Percentiles rank a stretch among this genome's conserved stretches.
phyloP scores from a whole-genome alignment of 2,329 filamentous ascomycete genomes.

The Coniochaeta sp. region DNA sequence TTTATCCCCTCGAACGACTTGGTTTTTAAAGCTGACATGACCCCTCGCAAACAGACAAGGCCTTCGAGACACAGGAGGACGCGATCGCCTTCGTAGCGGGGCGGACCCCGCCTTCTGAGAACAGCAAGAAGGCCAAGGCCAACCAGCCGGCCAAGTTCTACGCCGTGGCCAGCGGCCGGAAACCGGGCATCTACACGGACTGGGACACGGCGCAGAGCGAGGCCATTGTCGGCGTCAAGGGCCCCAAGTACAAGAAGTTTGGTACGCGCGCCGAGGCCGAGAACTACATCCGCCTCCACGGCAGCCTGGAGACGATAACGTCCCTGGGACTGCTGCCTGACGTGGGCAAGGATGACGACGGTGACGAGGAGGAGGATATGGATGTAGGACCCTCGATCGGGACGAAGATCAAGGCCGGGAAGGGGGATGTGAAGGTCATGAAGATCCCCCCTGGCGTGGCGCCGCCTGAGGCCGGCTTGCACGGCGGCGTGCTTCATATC shows the following conservation, averaged over 20 bases:
- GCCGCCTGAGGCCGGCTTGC: slow-evolving; percentile 1
- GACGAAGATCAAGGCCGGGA: slow-evolving; percentile 17
- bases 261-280: slow-evolving; percentile 64
- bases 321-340: slow-evolving; percentile 18
- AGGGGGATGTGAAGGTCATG: slow-evolving; percentile 13
- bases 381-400: slow-evolving; percentile 17
- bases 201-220: slow-evolving; percentile 62
- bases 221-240: slow-evolving; percentile 68
- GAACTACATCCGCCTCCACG: slow-evolving; percentile 56
- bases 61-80: slow-evolving; percentile 65
- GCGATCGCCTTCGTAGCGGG: slow-evolving; percentile 73
- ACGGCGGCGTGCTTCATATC: slow-evolving; percentile 30
- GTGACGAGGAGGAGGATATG: slow-evolving; percentile 33
- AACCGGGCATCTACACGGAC: slow-evolving; percentile 52
- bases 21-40: background rate
- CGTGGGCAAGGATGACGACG: slow-evolving; percentile 26
- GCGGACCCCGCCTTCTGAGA: slow-evolving; percentile 33
- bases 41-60: slow-evolving; percentile 58
- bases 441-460: slow-evolving; percentile 5
- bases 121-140: slow-evolving; percentile 21
- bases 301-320: slow-evolving; percentile 35
- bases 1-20: background rate
- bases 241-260: slow-evolving; percentile 63
- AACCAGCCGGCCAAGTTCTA: slow-evolving; percentile 41
- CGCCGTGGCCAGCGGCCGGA: slow-evolving; percentile 51